A percentile compares a stretch with the other conserved stretches of the same genome.
These are phyloP conservation scores for Cryptococcus sp. DNA, from an alignment of 1,284 basidiomycete genomes.

Conservation along the genomic window DNA sequence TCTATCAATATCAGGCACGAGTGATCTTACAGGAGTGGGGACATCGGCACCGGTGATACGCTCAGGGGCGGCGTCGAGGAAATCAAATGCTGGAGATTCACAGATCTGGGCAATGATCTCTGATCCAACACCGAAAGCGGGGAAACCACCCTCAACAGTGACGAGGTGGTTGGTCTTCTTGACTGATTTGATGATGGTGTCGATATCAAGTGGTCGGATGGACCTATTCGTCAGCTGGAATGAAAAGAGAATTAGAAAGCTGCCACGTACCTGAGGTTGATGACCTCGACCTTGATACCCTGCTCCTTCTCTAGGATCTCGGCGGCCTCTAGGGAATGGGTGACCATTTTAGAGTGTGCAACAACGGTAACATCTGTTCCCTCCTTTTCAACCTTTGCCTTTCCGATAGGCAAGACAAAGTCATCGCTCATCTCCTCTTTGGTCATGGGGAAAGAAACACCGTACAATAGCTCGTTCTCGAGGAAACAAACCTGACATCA, in stretches of 20 bases:
- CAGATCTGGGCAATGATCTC: conserved; percentile 96
- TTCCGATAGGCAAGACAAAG: conserved; percentile 92
- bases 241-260: conserved; percentile 51
- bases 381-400: conserved; percentile 91
- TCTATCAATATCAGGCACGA: not conserved
- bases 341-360: conserved; percentile 95
- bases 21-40: conserved; percentile 74
- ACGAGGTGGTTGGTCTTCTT: conserved; percentile 98
- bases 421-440: conserved; percentile 91
- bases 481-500: conserved; percentile 71
- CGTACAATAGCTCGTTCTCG: conserved; percentile 99
- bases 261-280: conserved; percentile 81
- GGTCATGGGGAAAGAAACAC: conserved; percentile 93
- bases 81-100: conserved; percentile 94
- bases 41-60: conserved; percentile 94
- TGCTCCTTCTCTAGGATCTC: conserved; percentile 85
- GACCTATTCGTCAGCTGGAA: conserved; percentile 20
- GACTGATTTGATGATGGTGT: conserved; percentile 89
- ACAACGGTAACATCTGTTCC: conserved; percentile 94
- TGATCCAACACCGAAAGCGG: conserved; percentile 93
- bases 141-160: conserved; percentile 98
- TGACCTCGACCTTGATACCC: conserved; percentile 94
- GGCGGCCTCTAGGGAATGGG: conserved; percentile 86
- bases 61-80: conserved; percentile 96
- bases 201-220: conserved; percentile 87